Percentiles rank a stretch among this genome's conserved stretches.
Conservation (phyloP, 2,329 filamentous ascomycete genomes). For the Cercospora janseana region DNA sequence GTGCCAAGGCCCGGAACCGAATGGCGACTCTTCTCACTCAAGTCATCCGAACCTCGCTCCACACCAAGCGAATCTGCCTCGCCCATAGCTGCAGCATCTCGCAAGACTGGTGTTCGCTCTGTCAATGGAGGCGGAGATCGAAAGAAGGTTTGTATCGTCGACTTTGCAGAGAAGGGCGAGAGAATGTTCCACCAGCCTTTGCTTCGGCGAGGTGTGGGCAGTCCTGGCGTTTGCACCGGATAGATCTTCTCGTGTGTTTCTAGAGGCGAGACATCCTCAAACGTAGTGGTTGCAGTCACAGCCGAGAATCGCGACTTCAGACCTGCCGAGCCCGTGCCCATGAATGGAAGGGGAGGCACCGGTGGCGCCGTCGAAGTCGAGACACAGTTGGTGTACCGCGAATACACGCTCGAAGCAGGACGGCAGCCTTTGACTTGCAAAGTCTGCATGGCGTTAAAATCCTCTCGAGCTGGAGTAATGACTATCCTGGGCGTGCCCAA, state of each 20-base stretch:
- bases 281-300: slow-evolving; percentile 41
- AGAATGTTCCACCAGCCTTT: slow-evolving; percentile 78
- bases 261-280: slow-evolving; percentile 37
- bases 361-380: slow-evolving; percentile 52
- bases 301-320: slow-evolving; percentile 18
- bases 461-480: slow-evolving; percentile 53
- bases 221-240: slow-evolving; percentile 19
- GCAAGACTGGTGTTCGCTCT: slow-evolving; percentile 25
- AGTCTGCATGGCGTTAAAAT: slow-evolving; percentile 56
- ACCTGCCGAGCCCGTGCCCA: not conserved
- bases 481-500: slow-evolving; percentile 51
- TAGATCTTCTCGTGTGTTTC: not conserved
- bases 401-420: slow-evolving; percentile 61
- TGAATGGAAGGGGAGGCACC: slow-evolving; percentile 56
- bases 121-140: slow-evolving; percentile 25
- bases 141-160: slow-evolving; percentile 28
- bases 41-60: not conserved
- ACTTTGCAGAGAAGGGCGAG: slow-evolving; percentile 59
- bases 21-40: slow-evolving; percentile 25
- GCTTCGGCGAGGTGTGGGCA: slow-evolving; percentile 58
- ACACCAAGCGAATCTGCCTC: slow-evolving; percentile 21
- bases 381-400: slow-evolving; percentile 49
- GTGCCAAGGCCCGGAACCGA: slow-evolving; percentile 25
- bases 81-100: slow-evolving; percentile 30
- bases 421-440: slow-evolving; percentile 37